phyloP scores from a whole-genome alignment of 352 stramenopile genomes.

The Phytophthora tentaculata region DNA sequence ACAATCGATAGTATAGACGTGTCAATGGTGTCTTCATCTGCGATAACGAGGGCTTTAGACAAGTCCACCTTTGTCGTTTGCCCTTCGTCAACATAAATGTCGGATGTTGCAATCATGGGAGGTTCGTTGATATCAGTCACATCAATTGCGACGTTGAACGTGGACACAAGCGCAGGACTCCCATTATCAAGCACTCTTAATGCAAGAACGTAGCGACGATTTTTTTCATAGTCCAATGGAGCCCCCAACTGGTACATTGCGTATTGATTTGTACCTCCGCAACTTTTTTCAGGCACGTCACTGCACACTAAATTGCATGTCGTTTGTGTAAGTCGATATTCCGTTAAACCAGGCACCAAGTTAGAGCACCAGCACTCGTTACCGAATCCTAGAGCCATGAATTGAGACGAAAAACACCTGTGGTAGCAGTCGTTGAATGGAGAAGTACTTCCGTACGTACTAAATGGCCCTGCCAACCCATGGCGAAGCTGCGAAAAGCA shows the following conservation, averaged over 20 bases:
- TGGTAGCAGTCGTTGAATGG: conserved; percentile 26
- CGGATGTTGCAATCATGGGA: conserved; percentile 12
- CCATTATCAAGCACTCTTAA: conserved; percentile 23
- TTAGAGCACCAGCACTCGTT: conserved; percentile 35
- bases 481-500: conserved; percentile 30
- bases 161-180: conserved; percentile 11
- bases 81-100: conserved; percentile 26
- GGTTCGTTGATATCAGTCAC: conserved; percentile 32
- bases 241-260: conserved; percentile 31
- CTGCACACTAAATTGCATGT: conserved; percentile 19
- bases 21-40: conserved; percentile 29
- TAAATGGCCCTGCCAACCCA: not conserved
- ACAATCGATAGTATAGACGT: conserved; percentile 4
- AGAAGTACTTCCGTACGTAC: not conserved
- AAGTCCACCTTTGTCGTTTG: conserved; percentile 17
- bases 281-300: conserved; percentile 21
- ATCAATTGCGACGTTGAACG: conserved; percentile 25
- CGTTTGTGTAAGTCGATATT: conserved; percentile 10
- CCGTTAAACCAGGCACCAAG: conserved; percentile 6
- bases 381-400: conserved; percentile 30
- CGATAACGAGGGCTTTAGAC: not conserved
- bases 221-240: conserved; percentile 35
- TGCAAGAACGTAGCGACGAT: conserved; percentile 14
- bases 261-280: conserved; percentile 28
- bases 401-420: conserved; percentile 25